phyloP scores from a whole-genome alignment of 176 grass and related monocot species.

The Saccharum spontaneum region DNA sequence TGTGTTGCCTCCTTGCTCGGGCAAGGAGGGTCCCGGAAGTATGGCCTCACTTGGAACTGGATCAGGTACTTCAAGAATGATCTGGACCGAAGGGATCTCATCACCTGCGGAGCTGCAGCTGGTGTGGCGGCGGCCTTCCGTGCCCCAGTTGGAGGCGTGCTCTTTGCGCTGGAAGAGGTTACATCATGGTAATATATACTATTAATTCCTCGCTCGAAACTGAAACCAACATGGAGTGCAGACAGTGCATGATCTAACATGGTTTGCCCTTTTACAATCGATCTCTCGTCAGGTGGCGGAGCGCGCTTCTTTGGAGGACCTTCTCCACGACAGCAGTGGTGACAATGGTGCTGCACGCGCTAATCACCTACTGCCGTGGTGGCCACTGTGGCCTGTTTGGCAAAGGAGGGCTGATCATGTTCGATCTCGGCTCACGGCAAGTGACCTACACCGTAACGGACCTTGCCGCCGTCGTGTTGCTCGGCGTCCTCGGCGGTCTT shows the following conservation, averaged over 20 bases:
- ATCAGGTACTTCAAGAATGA: conserved; percentile 81
- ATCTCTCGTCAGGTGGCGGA: conserved; percentile 63
- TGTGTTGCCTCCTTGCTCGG: conserved; percentile 61
- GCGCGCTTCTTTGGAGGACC: conserved; percentile 71
- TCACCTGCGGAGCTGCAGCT: conserved; percentile 71
- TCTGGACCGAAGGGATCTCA: conserved; percentile 61
- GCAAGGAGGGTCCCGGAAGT: conserved; percentile 64
- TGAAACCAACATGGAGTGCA: not conserved
- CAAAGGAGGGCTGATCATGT: conserved; percentile 78
- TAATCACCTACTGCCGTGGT: conserved; percentile 60
- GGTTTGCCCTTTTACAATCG: not conserved
- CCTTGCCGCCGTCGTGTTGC: conserved; percentile 25
- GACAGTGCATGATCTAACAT: not conserved
- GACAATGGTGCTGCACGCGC: conserved; percentile 48
- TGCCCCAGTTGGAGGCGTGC: conserved; percentile 62
- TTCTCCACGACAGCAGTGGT: conserved; percentile 71
- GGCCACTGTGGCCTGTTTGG: conserved; percentile 72
- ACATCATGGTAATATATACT: conserved; percentile 57
- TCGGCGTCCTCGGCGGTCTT: conserved; percentile 53
- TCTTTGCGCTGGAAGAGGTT: conserved; percentile 77
- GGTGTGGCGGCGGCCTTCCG: conserved; percentile 73
- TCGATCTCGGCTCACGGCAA: conserved; percentile 53
- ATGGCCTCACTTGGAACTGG: conserved; percentile 64
- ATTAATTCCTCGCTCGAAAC: not conserved
- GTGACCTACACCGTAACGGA: conserved; percentile 39